Evolutionary conservation across 768 basidiomycete species (phyloP).

Genomic region (Termitomyces sp.): DNA sequence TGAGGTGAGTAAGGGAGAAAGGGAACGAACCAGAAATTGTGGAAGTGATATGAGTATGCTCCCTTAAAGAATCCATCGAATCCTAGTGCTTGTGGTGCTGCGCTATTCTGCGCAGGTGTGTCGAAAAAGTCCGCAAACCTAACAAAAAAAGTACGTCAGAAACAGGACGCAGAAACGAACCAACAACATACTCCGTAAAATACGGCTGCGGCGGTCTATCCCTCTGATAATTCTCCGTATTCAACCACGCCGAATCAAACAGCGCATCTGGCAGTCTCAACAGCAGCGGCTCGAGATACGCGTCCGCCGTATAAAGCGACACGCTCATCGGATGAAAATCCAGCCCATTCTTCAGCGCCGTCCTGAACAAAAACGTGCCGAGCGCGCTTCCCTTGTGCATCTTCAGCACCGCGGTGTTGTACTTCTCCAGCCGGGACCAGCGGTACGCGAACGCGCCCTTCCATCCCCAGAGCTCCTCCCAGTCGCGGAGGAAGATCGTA

Average conservation of each 20-base stretch:
- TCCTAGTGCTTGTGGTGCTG: conserved; percentile 79
- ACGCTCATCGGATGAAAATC: conserved; percentile 97
- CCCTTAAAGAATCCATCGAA: conserved; percentile 93
- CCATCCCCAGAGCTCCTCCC: conserved; percentile 98
- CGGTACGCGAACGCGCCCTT: conserved; percentile 92
- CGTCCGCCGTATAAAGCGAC: conserved; percentile 79
- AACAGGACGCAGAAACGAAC: neutral
- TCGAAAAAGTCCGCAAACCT: conserved; percentile 86
- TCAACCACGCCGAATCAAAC: conserved; percentile 94
- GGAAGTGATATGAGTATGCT: conserved; percentile 92
- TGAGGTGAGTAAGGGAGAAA: neutral
- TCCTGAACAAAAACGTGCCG: conserved; percentile 87
- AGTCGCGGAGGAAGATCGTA: conserved; percentile 87
- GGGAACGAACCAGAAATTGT: conserved; percentile 74
- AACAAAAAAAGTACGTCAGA: neutral
- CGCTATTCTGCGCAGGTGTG: conserved; percentile 64
- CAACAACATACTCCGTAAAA: conserved; percentile 66
- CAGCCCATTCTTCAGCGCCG: conserved; percentile 84
- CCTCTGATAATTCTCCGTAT: conserved; percentile 84
- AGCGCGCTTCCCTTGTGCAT: conserved; percentile 88
- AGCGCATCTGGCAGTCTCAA: conserved; percentile 86
- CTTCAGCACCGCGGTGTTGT: conserved; percentile 90
- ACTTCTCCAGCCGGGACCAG: conserved; percentile 89
- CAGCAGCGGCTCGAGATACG: conserved; percentile 70
- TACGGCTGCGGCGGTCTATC: conserved; percentile 92